Conservation (phyloP, 768 basidiomycete species). For the Boletus tomentosulus region DNA sequence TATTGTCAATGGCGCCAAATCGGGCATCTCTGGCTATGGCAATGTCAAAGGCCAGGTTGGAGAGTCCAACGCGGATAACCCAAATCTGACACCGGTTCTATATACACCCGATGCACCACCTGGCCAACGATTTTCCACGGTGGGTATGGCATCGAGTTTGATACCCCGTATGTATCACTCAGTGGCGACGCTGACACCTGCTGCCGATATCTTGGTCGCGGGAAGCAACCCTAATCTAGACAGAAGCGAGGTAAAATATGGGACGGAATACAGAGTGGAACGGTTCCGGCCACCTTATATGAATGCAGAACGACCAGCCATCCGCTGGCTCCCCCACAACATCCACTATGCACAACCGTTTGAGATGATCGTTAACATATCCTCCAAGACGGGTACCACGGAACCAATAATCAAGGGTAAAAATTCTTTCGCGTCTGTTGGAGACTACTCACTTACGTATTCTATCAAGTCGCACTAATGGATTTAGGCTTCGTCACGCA, state of each 20-base stretch:
- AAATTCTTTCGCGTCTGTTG: conserved; percentile 1
- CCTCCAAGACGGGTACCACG: conserved; percentile 30
- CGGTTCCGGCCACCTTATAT: conserved; percentile 84
- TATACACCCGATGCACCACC: conserved; percentile 54
- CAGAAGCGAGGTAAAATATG: conserved; percentile 64
- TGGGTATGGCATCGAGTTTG: conserved; percentile 56
- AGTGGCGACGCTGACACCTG: conserved; percentile 74
- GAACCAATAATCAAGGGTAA: conserved; percentile 50
- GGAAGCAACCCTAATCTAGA: conserved; percentile 85
- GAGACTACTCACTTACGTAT: conserved; percentile 5
- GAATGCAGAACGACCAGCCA: conserved; percentile 52
- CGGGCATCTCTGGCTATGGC: conserved; percentile 75
- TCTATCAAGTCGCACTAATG: conserved; percentile 60
- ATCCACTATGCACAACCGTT: conserved; percentile 46
- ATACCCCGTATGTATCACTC: conserved; percentile 82
- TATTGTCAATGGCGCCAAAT: conserved; percentile 71
- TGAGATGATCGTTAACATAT: conserved; percentile 42
- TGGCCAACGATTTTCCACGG: conserved; percentile 55
- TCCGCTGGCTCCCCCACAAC: conserved; percentile 32
- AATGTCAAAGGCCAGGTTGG: conserved; percentile 70
- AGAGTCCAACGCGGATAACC: conserved; percentile 72
- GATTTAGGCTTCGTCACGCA: conserved; percentile 83
- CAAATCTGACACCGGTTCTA: conserved; percentile 63
- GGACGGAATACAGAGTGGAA: conserved; percentile 88
- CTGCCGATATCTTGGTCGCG: conserved; percentile 69